A percentile compares a stretch with the other conserved stretches of the same genome.
These are phyloP conservation scores for Amyloporia xantha DNA, from an alignment of 768 basidiomycete genomes.

Conservation along the genomic window DNA sequence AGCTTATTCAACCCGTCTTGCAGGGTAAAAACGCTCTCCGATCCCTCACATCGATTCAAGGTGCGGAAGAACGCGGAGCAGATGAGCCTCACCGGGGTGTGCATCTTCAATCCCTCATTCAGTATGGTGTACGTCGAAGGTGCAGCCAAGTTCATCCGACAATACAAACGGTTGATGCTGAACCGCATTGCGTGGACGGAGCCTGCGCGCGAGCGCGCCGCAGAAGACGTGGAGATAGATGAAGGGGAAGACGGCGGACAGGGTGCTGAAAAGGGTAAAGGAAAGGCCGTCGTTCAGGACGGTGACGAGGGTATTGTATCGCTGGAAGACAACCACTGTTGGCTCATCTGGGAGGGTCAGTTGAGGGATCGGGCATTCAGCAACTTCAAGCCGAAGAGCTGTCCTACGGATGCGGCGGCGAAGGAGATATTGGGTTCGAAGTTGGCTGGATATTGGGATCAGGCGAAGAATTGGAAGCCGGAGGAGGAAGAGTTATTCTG, in stretches of 20 bases:
- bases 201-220: slow-evolving; percentile 71
- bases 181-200: slow-evolving; percentile 93
- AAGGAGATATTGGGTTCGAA: slow-evolving; percentile 83
- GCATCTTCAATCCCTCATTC: slow-evolving; percentile 87
- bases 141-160: slow-evolving; percentile 73
- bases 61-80: slow-evolving; percentile 96
- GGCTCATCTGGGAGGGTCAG: slow-evolving; percentile 89
- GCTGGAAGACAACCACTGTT: slow-evolving; percentile 86
- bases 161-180: slow-evolving; percentile 84
- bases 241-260: slow-evolving; percentile 38
- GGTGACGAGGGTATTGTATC: slow-evolving; percentile 34
- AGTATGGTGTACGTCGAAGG: slow-evolving; percentile 93
- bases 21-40: slow-evolving; percentile 83
- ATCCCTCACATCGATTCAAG: slow-evolving; percentile 93
- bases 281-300: slow-evolving; percentile 26
- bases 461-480: slow-evolving; percentile 84
- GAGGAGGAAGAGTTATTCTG: slow-evolving; percentile 73
- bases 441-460: slow-evolving; percentile 90
- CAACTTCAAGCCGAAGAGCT: slow-evolving; percentile 73
- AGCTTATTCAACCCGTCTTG: no score
- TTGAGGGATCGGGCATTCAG: slow-evolving; percentile 77
- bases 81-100: slow-evolving; percentile 78
- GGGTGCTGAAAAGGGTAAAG: slow-evolving; percentile 28
- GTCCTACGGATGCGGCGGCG: slow-evolving; percentile 78
- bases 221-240: slow-evolving; percentile 64